These are phyloP conservation scores for Saccharomycopsis babjevae DNA, from an alignment of 805 yeast genomes.

Conservation along the genomic window DNA sequence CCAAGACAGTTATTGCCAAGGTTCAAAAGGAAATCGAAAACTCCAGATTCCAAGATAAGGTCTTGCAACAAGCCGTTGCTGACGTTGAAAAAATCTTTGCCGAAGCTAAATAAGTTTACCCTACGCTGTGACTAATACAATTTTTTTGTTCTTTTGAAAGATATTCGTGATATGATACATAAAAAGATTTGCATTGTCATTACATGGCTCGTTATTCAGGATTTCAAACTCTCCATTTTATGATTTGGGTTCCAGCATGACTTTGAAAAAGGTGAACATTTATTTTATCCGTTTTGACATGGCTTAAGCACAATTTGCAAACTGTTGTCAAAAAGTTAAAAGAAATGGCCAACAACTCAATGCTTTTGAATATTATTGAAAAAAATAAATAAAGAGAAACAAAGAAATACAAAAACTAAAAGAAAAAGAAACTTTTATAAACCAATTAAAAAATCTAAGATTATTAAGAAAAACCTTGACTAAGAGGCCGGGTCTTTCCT, in stretches of 20 bases:
- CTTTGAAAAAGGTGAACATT: background rate
- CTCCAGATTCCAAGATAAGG: slow-evolving; percentile 89
- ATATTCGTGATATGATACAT: background rate
- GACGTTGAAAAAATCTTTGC: slow-evolving; percentile 84
- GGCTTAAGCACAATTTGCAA: no score
- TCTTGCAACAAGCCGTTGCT: slow-evolving; percentile 81
- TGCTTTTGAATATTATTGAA: background rate
- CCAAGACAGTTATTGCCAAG: slow-evolving; percentile 76
- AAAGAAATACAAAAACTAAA: background rate
- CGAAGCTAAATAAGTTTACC: slow-evolving; percentile 11
- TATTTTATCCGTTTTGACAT: no score
- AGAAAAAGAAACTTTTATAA: background rate
- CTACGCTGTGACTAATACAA: background rate
- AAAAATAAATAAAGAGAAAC: background rate
- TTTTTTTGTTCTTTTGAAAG: background rate
- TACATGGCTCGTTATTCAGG: background rate
- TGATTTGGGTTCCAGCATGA: no score
- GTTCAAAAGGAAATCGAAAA: slow-evolving; percentile 75
- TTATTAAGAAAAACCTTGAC: background rate
- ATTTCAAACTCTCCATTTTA: no score
- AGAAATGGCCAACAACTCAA: no score
- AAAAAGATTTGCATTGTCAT: background rate
- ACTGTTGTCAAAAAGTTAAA: no score
- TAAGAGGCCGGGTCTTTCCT: background rate
- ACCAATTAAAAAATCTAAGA: background rate